Percentiles rank a stretch among this genome's conserved stretches.
phyloP scores from a whole-genome alignment of 495 filamentous ascomycete species.

The Paragyromitra xinjiangensis region DNA sequence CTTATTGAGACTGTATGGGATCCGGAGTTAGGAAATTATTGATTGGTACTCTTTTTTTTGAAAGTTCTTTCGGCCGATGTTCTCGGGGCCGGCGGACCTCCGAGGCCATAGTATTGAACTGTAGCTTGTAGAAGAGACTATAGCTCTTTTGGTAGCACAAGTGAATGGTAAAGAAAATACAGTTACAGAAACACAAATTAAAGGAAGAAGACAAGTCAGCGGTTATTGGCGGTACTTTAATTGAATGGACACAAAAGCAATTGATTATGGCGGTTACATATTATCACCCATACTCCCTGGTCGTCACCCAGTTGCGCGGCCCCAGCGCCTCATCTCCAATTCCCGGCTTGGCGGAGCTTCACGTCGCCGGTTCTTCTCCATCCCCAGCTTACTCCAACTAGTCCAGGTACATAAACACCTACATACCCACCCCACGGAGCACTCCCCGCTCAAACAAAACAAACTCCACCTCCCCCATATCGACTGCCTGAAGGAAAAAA shows the following conservation, averaged over 20 bases:
- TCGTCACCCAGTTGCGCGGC: conserved; percentile 44
- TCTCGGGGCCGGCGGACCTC: background rate
- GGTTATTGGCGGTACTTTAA: background rate
- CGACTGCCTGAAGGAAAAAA: background rate
- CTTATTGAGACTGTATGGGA: conserved; percentile 6
- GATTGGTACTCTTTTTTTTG: background rate
- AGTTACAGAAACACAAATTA: background rate
- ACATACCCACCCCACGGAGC: conserved; percentile 39
- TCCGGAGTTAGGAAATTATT: conserved; percentile 30
- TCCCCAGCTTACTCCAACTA: conserved; percentile 33
- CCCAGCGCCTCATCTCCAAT: conserved; percentile 35
- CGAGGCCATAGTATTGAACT: background rate
- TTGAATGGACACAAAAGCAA: background rate
- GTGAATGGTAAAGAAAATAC: background rate
- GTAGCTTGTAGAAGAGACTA: background rate
- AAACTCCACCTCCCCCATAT: conserved; percentile 2
- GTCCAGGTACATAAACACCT: conserved; percentile 42
- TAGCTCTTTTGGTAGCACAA: background rate
- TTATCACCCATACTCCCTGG: conserved; percentile 7
- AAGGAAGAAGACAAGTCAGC: background rate
- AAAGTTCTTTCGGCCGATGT: background rate
- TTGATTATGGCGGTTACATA: conserved; percentile 4
- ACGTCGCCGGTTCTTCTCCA: conserved; percentile 38
- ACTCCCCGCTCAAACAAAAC: conserved; percentile 39
- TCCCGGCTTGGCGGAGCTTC: conserved; percentile 45